Conservation (phyloP, 2,329 filamentous ascomycete species). For the Diaporthe humulicola region DNA sequence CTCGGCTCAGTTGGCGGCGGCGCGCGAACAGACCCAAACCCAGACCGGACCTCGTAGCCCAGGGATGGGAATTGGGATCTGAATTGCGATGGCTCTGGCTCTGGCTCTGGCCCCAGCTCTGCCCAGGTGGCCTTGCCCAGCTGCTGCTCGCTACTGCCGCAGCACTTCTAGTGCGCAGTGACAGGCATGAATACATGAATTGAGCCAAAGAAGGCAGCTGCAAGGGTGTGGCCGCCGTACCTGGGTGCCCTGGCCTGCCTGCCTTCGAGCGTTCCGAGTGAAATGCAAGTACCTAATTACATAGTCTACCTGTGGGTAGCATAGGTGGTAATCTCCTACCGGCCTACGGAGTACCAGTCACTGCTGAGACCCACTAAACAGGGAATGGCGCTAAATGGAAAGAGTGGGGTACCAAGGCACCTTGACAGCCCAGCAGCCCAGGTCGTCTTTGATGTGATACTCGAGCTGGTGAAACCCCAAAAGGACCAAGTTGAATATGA, state of each 20-base stretch:
- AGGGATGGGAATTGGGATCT: conserved; percentile 29
- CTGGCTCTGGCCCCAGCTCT: conserved; percentile 12
- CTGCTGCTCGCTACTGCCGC: background rate
- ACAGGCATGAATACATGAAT: conserved; percentile 18
- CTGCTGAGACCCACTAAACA: conserved; percentile 17
- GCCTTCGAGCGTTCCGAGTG: background rate
- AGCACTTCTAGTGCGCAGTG: background rate
- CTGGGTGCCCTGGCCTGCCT: conserved; percentile 15
- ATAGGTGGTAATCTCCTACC: background rate
- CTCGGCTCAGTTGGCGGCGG: conserved; percentile 22
- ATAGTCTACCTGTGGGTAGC: no score
- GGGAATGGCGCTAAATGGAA: conserved; percentile 23
- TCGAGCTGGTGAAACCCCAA: background rate
- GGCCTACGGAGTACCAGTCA: background rate
- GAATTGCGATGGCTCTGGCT: conserved; percentile 14
- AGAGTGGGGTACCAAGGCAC: conserved; percentile 5
- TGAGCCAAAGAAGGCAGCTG: conserved; percentile 4
- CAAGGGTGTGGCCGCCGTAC: conserved; percentile 19
- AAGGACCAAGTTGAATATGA: background rate
- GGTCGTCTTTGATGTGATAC: background rate
- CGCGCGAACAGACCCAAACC: conserved; percentile 20
- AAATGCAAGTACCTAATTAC: background rate
- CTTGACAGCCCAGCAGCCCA: background rate
- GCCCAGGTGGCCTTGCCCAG: background rate
- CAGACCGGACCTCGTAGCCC: conserved; percentile 13